Evolutionary conservation across 2,329 filamentous ascomycete species (phyloP).

Genomic region (Fusarium falciforme): DNA sequence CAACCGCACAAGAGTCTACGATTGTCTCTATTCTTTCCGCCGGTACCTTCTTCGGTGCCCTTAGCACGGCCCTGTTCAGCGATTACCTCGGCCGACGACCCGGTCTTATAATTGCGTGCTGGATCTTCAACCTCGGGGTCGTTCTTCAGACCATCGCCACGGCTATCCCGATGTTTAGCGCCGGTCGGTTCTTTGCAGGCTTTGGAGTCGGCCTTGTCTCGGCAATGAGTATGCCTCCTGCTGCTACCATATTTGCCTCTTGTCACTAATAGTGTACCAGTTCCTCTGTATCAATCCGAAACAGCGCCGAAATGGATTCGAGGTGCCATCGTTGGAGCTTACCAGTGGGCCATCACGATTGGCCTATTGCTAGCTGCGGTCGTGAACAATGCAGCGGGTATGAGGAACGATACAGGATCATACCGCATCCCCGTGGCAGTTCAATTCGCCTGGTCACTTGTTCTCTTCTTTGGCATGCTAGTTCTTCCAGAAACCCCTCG

Average conservation of each 20-base stretch:
- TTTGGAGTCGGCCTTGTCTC: slow-evolving; percentile 77
- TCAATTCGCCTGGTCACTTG: slow-evolving; percentile 83
- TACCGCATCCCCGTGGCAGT: slow-evolving; percentile 51
- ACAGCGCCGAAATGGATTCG: slow-evolving; percentile 27
- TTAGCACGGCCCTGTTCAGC: slow-evolving; percentile 67
- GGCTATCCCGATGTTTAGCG: slow-evolving; percentile 69
- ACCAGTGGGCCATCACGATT: slow-evolving; percentile 38
- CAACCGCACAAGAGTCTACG: slow-evolving; percentile 67
- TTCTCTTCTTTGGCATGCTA: slow-evolving; percentile 68
- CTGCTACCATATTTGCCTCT: too few relatives aligned
- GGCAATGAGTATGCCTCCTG: slow-evolving; percentile 58
- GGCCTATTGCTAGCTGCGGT: slow-evolving; percentile 30
- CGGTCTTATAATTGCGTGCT: slow-evolving; percentile 68
- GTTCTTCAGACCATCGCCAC: slow-evolving; percentile 71
- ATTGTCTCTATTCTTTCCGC: slow-evolving; percentile 80
- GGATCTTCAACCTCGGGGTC: slow-evolving; percentile 73
- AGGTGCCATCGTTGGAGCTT: slow-evolving; percentile 32
- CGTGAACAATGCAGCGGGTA: slow-evolving; percentile 28
- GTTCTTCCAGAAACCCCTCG: slow-evolving; percentile 87
- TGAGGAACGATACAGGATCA: slow-evolving; percentile 7
- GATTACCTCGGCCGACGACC: slow-evolving; percentile 72
- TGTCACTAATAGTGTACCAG: too few relatives aligned
- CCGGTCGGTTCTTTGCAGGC: slow-evolving; percentile 76
- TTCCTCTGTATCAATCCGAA: neutral
- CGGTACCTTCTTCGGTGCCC: slow-evolving; percentile 74